These are phyloP conservation scores for Lasiosphaeris hirsuta DNA, from an alignment of 495 filamentous ascomycete species.

Conservation along the genomic window DNA sequence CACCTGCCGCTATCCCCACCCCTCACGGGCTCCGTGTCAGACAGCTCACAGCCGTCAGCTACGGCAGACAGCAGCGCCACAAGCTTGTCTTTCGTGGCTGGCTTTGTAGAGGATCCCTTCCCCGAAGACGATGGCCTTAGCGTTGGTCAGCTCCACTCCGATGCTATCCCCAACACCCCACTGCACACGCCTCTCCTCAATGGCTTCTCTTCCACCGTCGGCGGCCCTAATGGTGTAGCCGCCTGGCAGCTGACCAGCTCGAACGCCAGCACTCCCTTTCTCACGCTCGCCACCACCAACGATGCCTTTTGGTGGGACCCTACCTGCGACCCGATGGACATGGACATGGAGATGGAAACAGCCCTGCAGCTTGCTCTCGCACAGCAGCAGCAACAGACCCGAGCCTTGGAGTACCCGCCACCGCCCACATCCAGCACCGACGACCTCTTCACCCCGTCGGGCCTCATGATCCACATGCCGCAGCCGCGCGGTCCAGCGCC, in stretches of 20 bases:
- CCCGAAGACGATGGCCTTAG: constrained; percentile 15
- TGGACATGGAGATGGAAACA: constrained; percentile 3
- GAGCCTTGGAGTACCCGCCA: constrained; percentile 27
- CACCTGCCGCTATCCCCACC: constrained; percentile 34
- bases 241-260: constrained; percentile 13
- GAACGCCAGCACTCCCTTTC: constrained; percentile 15
- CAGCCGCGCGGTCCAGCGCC: constrained; percentile 12
- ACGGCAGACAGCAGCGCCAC: constrained; percentile 20
- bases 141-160: constrained; percentile 1
- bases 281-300: constrained; percentile 1
- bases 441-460: constrained; percentile 22
- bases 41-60: constrained; percentile 13
- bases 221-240: not conserved
- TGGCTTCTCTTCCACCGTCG: not conserved
- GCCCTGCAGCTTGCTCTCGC: not conserved
- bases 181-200: constrained; percentile 25
- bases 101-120: constrained; percentile 40
- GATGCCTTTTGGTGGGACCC: constrained; percentile 3
- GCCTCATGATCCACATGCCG: constrained; percentile 41
- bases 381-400: constrained; percentile 10
- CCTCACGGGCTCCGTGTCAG: constrained; percentile 31
- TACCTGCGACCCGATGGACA: not conserved
- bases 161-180: constrained; percentile 28
- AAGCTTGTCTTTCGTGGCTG: constrained; percentile 8
- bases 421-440: constrained; percentile 4